Base-by-base conservation (phyloP, 768 basidiomycete species). In the Lyophyllum semitale region DNA sequence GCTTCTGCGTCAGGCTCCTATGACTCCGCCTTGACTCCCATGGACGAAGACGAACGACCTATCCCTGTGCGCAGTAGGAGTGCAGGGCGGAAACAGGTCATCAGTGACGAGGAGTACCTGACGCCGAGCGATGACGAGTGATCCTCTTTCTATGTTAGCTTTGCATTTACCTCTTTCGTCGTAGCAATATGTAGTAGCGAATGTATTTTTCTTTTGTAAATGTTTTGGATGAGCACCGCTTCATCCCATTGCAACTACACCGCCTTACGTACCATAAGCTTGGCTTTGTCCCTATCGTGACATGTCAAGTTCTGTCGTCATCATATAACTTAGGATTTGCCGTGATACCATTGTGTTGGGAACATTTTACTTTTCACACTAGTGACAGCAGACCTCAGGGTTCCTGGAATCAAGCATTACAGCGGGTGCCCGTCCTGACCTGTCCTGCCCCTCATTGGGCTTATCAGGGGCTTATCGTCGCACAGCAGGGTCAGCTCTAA, bases 41-140 rank as follows among this genome's bases (percentile, higher is more conserved):
- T 91, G 87, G 89, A 91, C 43, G 89, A 92, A 57, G 90, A 91
- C 55, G 87, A 88, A 43, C 82, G 84, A 41, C 77, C 77, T 8
- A 78, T 82, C 9, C 80, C 78, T 4, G 69, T 69, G 3, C 71
- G 83, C 15, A 81, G 85, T 33, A 73, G 81, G 53, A 87, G 84
- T 66, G 73, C 77, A 18, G 84, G 82, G 27, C 78, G 89, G 58
- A 89, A 85, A 67, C 87, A 88, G 70, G 80, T 92, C 48, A 73
- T 91, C 70, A 91, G 89, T 59, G 89, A 91, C 49, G 80, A 82
- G 53, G 82, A 84, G 66, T 85, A 86, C 66, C 72, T 90, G 65
- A 89, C 89, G 20, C 85, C 84, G 25, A 89, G 86, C 59, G 90
- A 91, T 53, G 89, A 91, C 22, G 89, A 91, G 35, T 82, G 65